These are phyloP conservation scores for Byssoonygena ceratinophila DNA, from an alignment of 2,329 filamentous ascomycete species.

Conservation along the genomic window DNA sequence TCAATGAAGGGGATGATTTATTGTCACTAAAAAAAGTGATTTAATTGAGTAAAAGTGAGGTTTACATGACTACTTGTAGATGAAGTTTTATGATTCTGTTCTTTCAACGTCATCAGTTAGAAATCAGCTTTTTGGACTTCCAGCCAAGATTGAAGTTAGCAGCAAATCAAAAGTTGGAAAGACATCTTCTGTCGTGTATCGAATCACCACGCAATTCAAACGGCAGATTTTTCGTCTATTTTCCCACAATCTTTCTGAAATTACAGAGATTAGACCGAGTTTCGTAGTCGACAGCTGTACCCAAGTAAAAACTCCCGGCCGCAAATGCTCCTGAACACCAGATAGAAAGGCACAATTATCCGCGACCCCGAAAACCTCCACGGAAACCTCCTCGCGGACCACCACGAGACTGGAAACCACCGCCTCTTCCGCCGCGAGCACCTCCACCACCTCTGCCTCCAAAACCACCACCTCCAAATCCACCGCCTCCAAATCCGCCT, in stretches of 20 bases:
- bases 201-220: not conserved
- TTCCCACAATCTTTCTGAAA: conserved; percentile 3
- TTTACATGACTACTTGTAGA: not conserved
- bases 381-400: conserved; percentile 25
- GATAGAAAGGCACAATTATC: conserved; percentile 16
- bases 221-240: conserved; percentile 10
- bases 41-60: not conserved
- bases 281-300: not conserved
- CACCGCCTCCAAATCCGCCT: conserved; percentile 38
- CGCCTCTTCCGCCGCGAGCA: conserved; percentile 36
- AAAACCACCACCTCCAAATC: conserved; percentile 29
- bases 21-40: not conserved
- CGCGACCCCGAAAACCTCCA: conserved; percentile 26
- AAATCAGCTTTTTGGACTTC: not conserved
- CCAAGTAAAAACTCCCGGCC: conserved; percentile 12
- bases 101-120: conserved; percentile 4
- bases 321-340: conserved; percentile 16
- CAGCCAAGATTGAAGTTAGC: conserved; percentile 2
- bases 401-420: conserved; percentile 26
- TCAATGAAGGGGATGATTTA: not conserved
- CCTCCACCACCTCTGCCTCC: conserved; percentile 35
- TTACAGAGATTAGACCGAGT: conserved; percentile 1
- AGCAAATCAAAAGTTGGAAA: not conserved
- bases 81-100: not conserved
- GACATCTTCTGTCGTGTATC: not conserved